Base-by-base conservation (phyloP, 2,329 filamentous ascomycete species). In the Xenosphaeropsis pyriputrescens region DNA sequence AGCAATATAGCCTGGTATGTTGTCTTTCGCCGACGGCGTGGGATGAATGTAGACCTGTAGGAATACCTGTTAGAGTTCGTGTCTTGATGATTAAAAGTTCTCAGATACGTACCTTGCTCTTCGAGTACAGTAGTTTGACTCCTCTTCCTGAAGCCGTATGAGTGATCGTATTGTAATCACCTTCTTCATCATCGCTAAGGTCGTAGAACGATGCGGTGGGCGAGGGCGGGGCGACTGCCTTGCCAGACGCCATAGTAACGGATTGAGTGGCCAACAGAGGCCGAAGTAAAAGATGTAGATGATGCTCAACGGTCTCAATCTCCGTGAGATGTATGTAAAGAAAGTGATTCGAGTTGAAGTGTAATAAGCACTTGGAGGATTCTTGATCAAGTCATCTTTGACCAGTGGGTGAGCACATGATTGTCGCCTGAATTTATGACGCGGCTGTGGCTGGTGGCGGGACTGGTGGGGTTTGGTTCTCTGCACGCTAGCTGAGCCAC, bases 161-260 rank as follows among this genome's bases (percentile, higher is more conserved):
- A 4, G 85, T 81, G 52, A 98, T 85, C 14, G 86, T 96, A 57
- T 93, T 84, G 63, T 98, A 98, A 33, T 84, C 91, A 48, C 81
- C 83, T 60, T 96, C 91, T 45, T 94, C 88, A 53, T 94, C 86
- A 64, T 98, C 93, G 59, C 85, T 94, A 68, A 96, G 68, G 53
- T 89, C 89, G 66, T 94, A 95, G 66, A 89, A 91, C 51, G 85
- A 93, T 37, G 79, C 85, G 2, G 83, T 73, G 2, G 88, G 86
- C 29, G 88, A 95, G 12, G 75, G 49, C 36, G 67, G 51, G 41
- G 50, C 46, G 30, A 49, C 46, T 40, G 49, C 45, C 4, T 46
- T 42, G 38, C 46, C 45, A 44, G 52, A 52, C 45, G 50, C 51
- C 51, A 53, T 55, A 43, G 40, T 44, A 35, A 19, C n/a, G 11